These are phyloP conservation scores for Eleusine indica DNA, from an alignment of 176 grass and related monocot species.

Conservation along the genomic window DNA sequence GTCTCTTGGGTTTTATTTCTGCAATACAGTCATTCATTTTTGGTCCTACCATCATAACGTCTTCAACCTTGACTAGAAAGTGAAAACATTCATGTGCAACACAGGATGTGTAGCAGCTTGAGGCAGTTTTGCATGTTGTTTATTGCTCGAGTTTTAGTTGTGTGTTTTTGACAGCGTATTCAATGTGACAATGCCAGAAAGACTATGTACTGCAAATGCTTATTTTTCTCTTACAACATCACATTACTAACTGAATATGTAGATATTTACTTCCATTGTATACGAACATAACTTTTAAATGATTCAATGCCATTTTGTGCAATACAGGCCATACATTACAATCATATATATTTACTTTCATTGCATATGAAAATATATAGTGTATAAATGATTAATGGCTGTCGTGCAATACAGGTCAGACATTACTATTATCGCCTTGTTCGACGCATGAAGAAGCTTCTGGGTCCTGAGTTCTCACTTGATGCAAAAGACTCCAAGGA, in stretches of 20 bases:
- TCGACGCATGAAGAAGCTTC: slow-evolving; percentile 93
- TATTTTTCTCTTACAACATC: slow-evolving; percentile 30
- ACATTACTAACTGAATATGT: slow-evolving; percentile 14
- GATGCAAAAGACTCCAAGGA: slow-evolving; percentile 99
- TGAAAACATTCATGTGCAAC: background rate
- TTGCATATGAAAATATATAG: slow-evolving; percentile 3
- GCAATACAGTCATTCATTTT: background rate
- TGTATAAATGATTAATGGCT: slow-evolving; percentile 28
- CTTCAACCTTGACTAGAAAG: slow-evolving; percentile 19
- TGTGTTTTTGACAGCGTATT: background rate
- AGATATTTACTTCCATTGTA: background rate
- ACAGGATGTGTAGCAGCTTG: slow-evolving; percentile 12
- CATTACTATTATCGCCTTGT: slow-evolving; percentile 99
- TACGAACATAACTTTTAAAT: background rate
- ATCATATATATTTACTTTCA: slow-evolving; percentile 44
- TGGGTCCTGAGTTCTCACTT: slow-evolving; percentile 88
- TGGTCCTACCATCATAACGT: background rate
- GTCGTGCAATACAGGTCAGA: slow-evolving; percentile 71
- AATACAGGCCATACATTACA: slow-evolving; percentile 92
- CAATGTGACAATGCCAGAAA: background rate
- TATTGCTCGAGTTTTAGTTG: background rate
- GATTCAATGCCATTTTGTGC: slow-evolving; percentile 25
- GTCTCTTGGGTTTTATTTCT: background rate
- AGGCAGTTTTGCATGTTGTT: slow-evolving; percentile 9
- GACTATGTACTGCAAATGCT: background rate